These are phyloP conservation scores for Mycena maculata DNA, from an alignment of 768 basidiomycete genomes.

Conservation along the genomic window DNA sequence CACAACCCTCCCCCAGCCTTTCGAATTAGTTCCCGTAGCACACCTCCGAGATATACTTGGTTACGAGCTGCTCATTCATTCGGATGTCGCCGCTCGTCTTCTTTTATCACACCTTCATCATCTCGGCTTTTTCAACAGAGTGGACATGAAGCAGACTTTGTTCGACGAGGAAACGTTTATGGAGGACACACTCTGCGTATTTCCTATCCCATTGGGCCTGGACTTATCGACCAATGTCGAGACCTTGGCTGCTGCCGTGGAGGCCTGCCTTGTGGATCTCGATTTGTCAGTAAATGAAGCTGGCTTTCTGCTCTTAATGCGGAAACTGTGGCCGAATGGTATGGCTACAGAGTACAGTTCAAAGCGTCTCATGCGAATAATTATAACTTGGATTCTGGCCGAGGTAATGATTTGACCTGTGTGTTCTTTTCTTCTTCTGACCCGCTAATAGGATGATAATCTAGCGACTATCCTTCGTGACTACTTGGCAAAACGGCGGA, in stretches of 20 bases:
- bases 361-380: slow-evolving; percentile 65
- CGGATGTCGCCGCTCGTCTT: slow-evolving; percentile 62
- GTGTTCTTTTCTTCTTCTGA: slow-evolving; percentile 3
- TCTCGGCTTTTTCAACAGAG: slow-evolving; percentile 68
- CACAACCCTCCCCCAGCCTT: slow-evolving; percentile 52
- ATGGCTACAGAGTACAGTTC: slow-evolving; percentile 79
- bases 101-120: slow-evolving; percentile 71
- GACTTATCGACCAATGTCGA: slow-evolving; percentile 82
- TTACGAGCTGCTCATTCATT: slow-evolving; percentile 66
- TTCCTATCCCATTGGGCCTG: slow-evolving; percentile 77
- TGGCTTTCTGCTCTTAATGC: slow-evolving; percentile 74
- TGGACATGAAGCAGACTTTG: slow-evolving; percentile 50
- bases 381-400: slow-evolving; percentile 77
- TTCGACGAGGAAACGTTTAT: slow-evolving; percentile 51
- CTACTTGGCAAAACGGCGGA: slow-evolving; percentile 67
- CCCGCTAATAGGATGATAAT: slow-evolving; percentile 65
- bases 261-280: slow-evolving; percentile 75
- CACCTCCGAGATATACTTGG: slow-evolving; percentile 72
- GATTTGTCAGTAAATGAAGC: slow-evolving; percentile 81
- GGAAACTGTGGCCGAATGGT: slow-evolving; percentile 80
- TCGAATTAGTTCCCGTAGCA: slow-evolving; percentile 64
- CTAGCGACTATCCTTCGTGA: slow-evolving; percentile 75
- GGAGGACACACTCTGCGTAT: slow-evolving; percentile 59
- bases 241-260: slow-evolving; percentile 75
- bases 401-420: slow-evolving; percentile 61